Conservation (phyloP, 148 eudicot species). For the Camellia sinensis region DNA sequence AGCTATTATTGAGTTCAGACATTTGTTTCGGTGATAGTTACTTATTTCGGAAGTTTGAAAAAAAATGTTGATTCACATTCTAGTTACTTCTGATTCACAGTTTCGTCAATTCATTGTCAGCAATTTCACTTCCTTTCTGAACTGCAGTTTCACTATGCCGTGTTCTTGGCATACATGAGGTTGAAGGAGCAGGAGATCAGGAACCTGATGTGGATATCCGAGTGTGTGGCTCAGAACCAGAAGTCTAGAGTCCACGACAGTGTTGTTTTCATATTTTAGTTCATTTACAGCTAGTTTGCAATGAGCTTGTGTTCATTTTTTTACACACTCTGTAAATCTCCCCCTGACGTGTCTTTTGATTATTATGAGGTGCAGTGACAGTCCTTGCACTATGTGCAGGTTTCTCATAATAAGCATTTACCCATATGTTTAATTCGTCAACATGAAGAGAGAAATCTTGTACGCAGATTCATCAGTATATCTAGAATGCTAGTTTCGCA, state of each 20-base stretch:
- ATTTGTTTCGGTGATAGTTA: not conserved
- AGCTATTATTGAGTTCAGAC: not conserved
- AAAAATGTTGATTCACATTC: not conserved
- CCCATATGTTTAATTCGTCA: not conserved
- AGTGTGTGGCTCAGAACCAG: slow-evolving; percentile 97
- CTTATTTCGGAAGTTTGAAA: not conserved
- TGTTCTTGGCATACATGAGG: slow-evolving; percentile 92
- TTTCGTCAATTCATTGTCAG: not conserved
- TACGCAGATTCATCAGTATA: not conserved
- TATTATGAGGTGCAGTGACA: not conserved
- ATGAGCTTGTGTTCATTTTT: not conserved
- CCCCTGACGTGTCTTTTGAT: not conserved
- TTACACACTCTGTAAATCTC: slow-evolving; percentile 21
- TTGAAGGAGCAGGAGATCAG: slow-evolving; percentile 97
- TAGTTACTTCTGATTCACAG: not conserved
- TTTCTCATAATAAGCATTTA: slow-evolving; percentile 3
- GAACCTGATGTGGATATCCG: slow-evolving; percentile 99
- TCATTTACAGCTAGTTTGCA: not conserved
- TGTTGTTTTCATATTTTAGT: slow-evolving; percentile 88
- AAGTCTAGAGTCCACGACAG: slow-evolving; percentile 97
- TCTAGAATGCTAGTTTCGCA: not conserved
- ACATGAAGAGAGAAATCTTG: not conserved
- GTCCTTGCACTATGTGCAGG: not conserved
- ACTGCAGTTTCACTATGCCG: slow-evolving; percentile 91
- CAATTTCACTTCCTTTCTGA: slow-evolving; percentile 14